Percentiles rank a stretch among this genome's conserved stretches.
phyloP scores from a whole-genome alignment of 2,329 filamentous ascomycete species.

The Diaporthe longicolla region DNA sequence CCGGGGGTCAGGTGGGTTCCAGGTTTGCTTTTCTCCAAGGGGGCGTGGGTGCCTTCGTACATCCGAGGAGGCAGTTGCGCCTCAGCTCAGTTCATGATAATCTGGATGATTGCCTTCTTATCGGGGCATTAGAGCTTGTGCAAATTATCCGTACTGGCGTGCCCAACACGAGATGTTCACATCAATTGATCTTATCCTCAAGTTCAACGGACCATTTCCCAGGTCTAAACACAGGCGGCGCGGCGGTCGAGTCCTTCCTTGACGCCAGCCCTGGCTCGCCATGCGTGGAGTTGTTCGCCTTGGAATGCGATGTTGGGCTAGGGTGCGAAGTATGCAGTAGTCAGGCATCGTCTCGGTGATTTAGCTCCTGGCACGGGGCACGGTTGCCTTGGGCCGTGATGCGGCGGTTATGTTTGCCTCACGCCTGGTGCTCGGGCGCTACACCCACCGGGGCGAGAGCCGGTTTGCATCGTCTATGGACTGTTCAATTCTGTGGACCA shows the following conservation, averaged over 20 bases:
- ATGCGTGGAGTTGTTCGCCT: background rate
- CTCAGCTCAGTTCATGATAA: background rate
- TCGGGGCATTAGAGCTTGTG: background rate
- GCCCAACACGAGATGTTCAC: background rate
- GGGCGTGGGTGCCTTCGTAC: background rate
- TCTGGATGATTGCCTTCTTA: background rate
- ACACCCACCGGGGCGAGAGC: background rate
- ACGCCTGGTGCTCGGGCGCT: background rate
- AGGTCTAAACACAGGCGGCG: background rate
- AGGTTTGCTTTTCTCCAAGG: background rate
- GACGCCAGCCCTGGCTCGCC: background rate
- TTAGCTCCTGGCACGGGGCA: slow-evolving; percentile 4
- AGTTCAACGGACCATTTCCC: background rate
- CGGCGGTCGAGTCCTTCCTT: background rate
- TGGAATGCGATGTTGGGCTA: background rate
- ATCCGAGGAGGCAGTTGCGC: background rate
- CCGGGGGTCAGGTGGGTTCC: background rate
- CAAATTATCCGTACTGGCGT: background rate
- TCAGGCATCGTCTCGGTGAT: background rate
- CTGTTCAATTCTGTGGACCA: background rate
- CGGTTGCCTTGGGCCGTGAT: background rate
- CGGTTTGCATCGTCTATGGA: background rate
- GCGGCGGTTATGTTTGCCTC: background rate
- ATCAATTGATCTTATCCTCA: background rate
- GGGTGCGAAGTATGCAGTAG: background rate